Evolutionary conservation across 305 asterid genomes (phyloP).

Genomic region (Solanum aculeatissimum): DNA sequence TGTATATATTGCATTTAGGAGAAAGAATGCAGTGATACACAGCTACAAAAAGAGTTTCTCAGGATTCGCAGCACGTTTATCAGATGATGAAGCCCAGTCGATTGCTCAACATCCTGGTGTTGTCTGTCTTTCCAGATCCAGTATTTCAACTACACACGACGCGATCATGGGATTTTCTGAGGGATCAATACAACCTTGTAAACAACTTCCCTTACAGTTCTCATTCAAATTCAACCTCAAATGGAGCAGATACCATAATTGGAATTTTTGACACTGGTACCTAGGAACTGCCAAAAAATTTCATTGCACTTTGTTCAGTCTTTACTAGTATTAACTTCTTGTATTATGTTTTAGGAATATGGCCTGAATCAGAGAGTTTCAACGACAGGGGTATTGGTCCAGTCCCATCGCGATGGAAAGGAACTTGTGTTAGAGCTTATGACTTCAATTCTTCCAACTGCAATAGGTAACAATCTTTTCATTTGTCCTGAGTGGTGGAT

Average conservation of each 20-base stretch:
- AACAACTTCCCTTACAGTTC: constrained; percentile 8
- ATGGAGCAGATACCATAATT: constrained; percentile 28
- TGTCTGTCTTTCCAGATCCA: constrained; percentile 49
- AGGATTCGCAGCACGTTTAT: constrained; percentile 50
- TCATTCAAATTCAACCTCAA: constrained; percentile 5
- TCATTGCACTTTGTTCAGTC: background rate
- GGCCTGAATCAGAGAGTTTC: constrained; percentile 64
- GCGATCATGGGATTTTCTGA: constrained; percentile 63
- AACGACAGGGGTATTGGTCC: constrained; percentile 30
- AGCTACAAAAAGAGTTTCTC: constrained; percentile 39
- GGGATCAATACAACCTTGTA: constrained; percentile 18
- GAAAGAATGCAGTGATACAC: constrained; percentile 28
- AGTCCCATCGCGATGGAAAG: constrained; percentile 52
- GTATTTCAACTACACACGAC: constrained; percentile 48
- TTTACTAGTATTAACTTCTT: background rate
- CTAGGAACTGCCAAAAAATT: background rate
- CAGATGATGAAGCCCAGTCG: constrained; percentile 33
- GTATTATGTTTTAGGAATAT: constrained; percentile 31
- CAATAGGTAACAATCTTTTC: constrained; percentile 26
- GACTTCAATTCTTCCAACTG: constrained; percentile 37
- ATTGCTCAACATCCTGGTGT: constrained; percentile 37
- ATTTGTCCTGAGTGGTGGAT: background rate
- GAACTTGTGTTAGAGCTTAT: constrained; percentile 38
- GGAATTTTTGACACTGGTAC: constrained; percentile 55
- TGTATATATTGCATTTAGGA: constrained; percentile 13